Percentiles rank a stretch among this genome's conserved stretches.
Conservation (phyloP, 148 eudicot genomes). For the Amaranthus palmeri region DNA sequence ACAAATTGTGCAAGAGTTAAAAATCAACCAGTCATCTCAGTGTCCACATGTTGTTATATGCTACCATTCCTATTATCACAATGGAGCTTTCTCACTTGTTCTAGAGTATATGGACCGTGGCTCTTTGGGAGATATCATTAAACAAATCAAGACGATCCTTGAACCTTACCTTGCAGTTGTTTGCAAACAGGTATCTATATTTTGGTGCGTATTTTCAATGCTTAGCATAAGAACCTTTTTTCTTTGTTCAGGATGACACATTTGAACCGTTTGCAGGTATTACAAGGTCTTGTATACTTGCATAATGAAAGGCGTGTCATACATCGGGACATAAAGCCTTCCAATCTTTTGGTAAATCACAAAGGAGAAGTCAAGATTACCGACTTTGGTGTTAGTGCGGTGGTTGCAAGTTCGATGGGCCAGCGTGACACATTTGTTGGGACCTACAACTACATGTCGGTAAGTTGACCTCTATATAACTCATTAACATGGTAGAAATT, state of each 20-base stretch:
- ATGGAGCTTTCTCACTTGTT: slow-evolving; percentile 87
- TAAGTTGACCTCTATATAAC: slow-evolving; percentile 31
- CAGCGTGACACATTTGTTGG: slow-evolving; percentile 98
- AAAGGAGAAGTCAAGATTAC: slow-evolving; percentile 97
- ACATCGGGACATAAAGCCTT: slow-evolving; percentile 94
- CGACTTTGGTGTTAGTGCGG: slow-evolving; percentile 97
- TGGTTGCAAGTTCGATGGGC: slow-evolving; percentile 87
- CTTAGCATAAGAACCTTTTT: slow-evolving; percentile 2
- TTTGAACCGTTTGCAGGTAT: slow-evolving; percentile 46
- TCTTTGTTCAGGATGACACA: slow-evolving; percentile 3
- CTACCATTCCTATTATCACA: slow-evolving; percentile 91
- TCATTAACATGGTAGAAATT: not conserved
- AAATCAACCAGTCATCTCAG: slow-evolving; percentile 91
- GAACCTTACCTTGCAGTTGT: slow-evolving; percentile 97
- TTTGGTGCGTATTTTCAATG: not conserved
- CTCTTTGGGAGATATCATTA: slow-evolving; percentile 74
- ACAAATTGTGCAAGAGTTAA: slow-evolving; percentile 96
- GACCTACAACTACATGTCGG: slow-evolving; percentile 96
- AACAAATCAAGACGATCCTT: slow-evolving; percentile 89
- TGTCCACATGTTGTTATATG: slow-evolving; percentile 85
- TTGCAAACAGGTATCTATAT: slow-evolving; percentile 70
- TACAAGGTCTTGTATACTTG: slow-evolving; percentile 83
- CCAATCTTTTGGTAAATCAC: slow-evolving; percentile 88
- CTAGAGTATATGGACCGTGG: slow-evolving; percentile 98
- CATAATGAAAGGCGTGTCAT: slow-evolving; percentile 93